phyloP scores from a whole-genome alignment of 371 early-diverging fungal genomes.

The Rhizopus delemar region DNA sequence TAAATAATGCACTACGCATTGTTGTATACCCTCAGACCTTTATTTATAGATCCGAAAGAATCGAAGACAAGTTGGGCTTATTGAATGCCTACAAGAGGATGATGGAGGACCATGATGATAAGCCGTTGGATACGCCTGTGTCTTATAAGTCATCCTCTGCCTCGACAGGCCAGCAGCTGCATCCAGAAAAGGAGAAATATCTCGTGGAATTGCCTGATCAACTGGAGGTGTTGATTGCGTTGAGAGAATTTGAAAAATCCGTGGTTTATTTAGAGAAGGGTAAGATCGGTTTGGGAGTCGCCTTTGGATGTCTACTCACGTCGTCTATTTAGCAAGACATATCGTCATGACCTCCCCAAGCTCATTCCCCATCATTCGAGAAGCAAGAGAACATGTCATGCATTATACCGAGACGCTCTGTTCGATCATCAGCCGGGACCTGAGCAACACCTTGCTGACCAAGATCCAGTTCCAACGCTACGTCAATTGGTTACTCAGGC shows the following conservation, averaged over 20 bases:
- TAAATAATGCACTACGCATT: conserved; percentile 66
- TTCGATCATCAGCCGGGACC: conserved; percentile 68
- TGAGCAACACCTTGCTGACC: conserved; percentile 77
- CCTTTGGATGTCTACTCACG: background rate
- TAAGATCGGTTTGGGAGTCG: conserved; percentile 16
- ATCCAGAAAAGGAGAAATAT: conserved; percentile 59
- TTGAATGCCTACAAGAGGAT: conserved; percentile 68
- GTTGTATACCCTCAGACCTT: conserved; percentile 74
- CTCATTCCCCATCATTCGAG: conserved; percentile 50
- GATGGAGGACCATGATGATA: conserved; percentile 63
- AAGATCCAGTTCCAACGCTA: conserved; percentile 77
- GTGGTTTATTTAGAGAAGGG: conserved; percentile 73
- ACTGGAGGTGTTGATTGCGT: conserved; percentile 85
- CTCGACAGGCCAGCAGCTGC: conserved; percentile 8
- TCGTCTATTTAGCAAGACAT: conserved; percentile 36
- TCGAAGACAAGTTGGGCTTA: conserved; percentile 73
- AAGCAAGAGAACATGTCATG: conserved; percentile 58
- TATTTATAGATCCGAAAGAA: conserved; percentile 71
- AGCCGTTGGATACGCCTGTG: conserved; percentile 39
- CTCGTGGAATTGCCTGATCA: conserved; percentile 79
- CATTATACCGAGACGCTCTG: conserved; percentile 68
- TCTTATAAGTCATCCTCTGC: background rate
- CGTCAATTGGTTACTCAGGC: conserved; percentile 78
- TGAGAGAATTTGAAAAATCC: conserved; percentile 84
- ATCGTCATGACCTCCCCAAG: conserved; percentile 37